These are phyloP conservation scores for Polyporus arcularius DNA, from an alignment of 768 basidiomycete genomes.

Conservation along the genomic window DNA sequence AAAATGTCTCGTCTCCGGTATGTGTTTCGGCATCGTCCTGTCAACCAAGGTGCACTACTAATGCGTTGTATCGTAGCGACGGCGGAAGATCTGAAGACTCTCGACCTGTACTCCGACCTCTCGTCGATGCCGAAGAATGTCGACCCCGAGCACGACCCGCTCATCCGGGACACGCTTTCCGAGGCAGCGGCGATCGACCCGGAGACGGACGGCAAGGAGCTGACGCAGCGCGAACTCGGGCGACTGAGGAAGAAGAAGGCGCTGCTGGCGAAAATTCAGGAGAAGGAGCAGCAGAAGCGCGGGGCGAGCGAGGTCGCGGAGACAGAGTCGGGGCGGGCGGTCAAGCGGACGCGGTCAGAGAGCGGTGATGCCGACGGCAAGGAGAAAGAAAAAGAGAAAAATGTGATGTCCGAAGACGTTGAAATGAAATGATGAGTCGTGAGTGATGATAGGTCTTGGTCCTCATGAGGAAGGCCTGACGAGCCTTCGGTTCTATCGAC, in stretches of 20 bases:
- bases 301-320: slow-evolving; percentile 7
- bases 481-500: too few species aligned
- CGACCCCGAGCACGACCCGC: slow-evolving; percentile 46
- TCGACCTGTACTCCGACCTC: slow-evolving; percentile 64
- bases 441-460: too few species aligned
- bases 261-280: slow-evolving; percentile 34
- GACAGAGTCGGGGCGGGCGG: slow-evolving; percentile 27
- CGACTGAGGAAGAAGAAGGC: slow-evolving; percentile 54
- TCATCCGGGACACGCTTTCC: slow-evolving; percentile 31
- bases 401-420: not conserved
- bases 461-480: too few species aligned
- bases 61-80: slow-evolving; percentile 40
- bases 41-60: not conserved
- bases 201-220: slow-evolving; percentile 28
- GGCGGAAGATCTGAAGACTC: slow-evolving; percentile 45
- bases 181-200: slow-evolving; percentile 14
- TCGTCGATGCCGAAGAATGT: slow-evolving; percentile 60
- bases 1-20: slow-evolving; percentile 48
- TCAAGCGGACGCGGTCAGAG: slow-evolving; percentile 40
- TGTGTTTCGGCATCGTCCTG: slow-evolving; percentile 1
- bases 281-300: slow-evolving; percentile 17
- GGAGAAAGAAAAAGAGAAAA: not conserved
- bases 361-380: slow-evolving; percentile 9
- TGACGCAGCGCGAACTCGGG: slow-evolving; percentile 49
- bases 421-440: not conserved